Conservation (phyloP, 1,284 basidiomycete genomes). For the Porphyrellus sp. region DNA sequence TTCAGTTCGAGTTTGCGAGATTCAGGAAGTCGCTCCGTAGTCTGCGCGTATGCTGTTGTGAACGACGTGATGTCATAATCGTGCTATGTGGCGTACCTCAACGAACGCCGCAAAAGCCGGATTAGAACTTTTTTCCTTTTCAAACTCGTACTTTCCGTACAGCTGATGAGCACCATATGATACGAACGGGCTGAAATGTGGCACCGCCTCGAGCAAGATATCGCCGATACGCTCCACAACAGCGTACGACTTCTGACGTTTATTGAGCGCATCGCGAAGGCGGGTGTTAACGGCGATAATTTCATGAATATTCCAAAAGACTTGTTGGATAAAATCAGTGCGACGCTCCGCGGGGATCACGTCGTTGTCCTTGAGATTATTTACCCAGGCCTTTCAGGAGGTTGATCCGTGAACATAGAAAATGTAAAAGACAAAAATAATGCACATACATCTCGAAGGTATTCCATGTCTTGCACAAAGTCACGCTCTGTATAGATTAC, state of each 20-base stretch:
- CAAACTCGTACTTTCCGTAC: slow-evolving; percentile 98
- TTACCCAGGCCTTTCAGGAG: slow-evolving; percentile 78
- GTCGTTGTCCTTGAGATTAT: slow-evolving; percentile 74
- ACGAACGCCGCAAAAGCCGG: slow-evolving; percentile 95
- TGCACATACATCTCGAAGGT: slow-evolving; percentile 83
- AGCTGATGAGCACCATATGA: slow-evolving; percentile 95
- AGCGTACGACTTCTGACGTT: slow-evolving; percentile 92
- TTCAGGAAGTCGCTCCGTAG: slow-evolving; percentile 89
- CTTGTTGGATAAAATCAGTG: slow-evolving; percentile 87
- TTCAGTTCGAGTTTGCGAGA: slow-evolving; percentile 97
- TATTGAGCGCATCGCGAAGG: slow-evolving; percentile 90
- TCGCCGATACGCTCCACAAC: slow-evolving; percentile 93
- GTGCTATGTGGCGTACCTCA: slow-evolving; percentile 57
- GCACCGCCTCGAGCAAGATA: slow-evolving; percentile 85
- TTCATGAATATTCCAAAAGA: slow-evolving; percentile 98
- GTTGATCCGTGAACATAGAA: slow-evolving; percentile 4
- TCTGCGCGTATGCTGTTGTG: slow-evolving; percentile 41
- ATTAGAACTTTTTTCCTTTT: slow-evolving; percentile 95
- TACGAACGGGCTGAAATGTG: slow-evolving; percentile 90
- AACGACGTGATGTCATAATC: slow-evolving; percentile 6
- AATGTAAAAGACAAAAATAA: slow-evolving; percentile 3
- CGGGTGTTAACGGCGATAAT: slow-evolving; percentile 90
- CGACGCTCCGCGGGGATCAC: slow-evolving; percentile 77
- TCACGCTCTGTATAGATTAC: slow-evolving; percentile 98
- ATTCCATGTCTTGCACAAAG: slow-evolving; percentile 97